Evolutionary conservation across 768 basidiomycete genomes (phyloP), one percentile per base, ranked within the genome.

Genomic region (Lepiota brunneoincarnata): DNA sequence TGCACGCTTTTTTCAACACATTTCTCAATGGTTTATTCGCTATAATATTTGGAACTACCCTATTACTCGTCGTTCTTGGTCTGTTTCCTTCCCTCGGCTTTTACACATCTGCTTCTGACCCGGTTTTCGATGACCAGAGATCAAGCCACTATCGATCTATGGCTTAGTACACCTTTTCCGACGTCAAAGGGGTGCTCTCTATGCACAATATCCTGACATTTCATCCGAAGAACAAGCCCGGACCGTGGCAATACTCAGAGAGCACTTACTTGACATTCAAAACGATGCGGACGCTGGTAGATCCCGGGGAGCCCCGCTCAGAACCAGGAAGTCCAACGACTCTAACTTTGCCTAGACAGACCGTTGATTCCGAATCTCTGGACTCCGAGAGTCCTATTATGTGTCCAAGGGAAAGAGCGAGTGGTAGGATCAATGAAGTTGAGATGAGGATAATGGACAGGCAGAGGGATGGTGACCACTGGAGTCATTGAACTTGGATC

Each of bases 21-120:
- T 45, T 45, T 15, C 23, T 45, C n/a, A 45, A 45, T 9, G 43
- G 43, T 15, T 31, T 45, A n/a, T 45, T 45, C 28, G 43, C 43
- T 12, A 28, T 28, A 2, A 26, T 45, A 2, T 45, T 45, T 31
- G 43, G 43, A 3, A 45, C 4, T 28, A 45, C 43, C 11, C 14
- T 45, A 28, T 28, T 45, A 14, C 43, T 45, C 24, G 43, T 45
- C n/a, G 23, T 45, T 3, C 26, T 45, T 17, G 43, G 43, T 45
- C 3, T 9, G 43, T 17, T 6, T 5, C 18, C 6, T 3, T 31
- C 12, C 7, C 28, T 17, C 23, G 26, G 7, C 37, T 28, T 45
- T 24, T 6, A 4, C 40, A 20, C n/a, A n/a, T n/a, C n/a, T n/a
- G n/a, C n/a, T 5, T 2, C 21, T 5, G 11, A 11, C 4, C 7